Conservation (phyloP, 2,329 filamentous ascomycete species). For the Byssoonygena ceratinophila region DNA sequence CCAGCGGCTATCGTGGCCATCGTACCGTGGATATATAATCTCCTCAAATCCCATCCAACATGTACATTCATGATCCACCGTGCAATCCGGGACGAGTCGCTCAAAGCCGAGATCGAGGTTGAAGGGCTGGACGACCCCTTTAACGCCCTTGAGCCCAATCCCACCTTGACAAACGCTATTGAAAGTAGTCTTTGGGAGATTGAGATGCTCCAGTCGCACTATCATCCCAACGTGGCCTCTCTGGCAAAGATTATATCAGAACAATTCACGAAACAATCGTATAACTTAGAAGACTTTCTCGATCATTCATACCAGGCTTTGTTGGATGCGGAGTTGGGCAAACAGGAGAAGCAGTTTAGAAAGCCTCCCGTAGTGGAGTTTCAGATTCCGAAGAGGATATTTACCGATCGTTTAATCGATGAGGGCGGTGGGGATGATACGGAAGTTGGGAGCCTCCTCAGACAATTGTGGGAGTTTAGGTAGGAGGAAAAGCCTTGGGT, state of each 20-base stretch:
- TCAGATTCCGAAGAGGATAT: constrained; percentile 80
- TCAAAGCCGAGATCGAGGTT: constrained; percentile 37
- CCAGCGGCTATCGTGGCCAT: constrained; percentile 81
- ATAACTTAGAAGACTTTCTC: constrained; percentile 93
- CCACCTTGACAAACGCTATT: constrained; percentile 74
- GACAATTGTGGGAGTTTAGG: constrained; percentile 30
- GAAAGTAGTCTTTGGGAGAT: constrained; percentile 95
- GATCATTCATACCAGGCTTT: constrained; percentile 77
- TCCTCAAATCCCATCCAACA: constrained; percentile 76
- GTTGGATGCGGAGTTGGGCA: constrained; percentile 64
- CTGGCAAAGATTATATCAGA: constrained; percentile 88
- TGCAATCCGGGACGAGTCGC: constrained; percentile 27
- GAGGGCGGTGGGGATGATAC: constrained; percentile 34
- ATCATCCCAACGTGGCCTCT: constrained; percentile 92
- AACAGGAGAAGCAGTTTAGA: constrained; percentile 60
- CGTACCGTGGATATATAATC: constrained; percentile 90
- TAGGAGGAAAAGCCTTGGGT: too few species aligned
- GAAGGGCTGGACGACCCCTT: constrained; percentile 66
- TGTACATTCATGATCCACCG: constrained; percentile 97
- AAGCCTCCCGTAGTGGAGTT: constrained; percentile 84
- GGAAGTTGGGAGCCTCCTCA: constrained; percentile 29
- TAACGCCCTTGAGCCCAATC: constrained; percentile 61
- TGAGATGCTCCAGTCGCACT: constrained; percentile 80
- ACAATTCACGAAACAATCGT: constrained; percentile 92
- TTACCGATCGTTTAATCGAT: constrained; percentile 39